These are phyloP conservation scores for Lachancea fermentati DNA, from an alignment of 805 yeast species.

Conservation along the genomic window DNA sequence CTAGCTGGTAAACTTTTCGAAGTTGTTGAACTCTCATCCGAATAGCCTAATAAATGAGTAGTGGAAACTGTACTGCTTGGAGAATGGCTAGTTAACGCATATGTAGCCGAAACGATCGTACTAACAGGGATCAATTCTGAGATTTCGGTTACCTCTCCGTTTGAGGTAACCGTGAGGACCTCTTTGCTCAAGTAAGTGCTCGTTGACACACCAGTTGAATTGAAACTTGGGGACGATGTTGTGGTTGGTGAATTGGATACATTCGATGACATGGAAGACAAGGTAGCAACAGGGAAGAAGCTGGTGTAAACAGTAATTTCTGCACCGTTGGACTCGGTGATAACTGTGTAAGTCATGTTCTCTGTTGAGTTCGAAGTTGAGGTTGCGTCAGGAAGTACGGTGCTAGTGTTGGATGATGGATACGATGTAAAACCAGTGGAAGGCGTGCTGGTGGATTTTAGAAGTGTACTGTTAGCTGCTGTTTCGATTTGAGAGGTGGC, in stretches of 20 bases:
- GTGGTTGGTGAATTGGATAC: neutral
- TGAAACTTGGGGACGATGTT: neutral
- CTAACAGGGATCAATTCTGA: neutral
- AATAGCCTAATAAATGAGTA: too few relatives aligned
- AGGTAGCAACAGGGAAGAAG: constrained; percentile 14
- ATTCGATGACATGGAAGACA: constrained; percentile 2
- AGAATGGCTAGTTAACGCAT: too few relatives aligned
- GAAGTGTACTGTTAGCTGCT: too few relatives aligned
- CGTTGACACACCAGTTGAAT: neutral
- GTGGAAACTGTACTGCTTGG: too few relatives aligned
- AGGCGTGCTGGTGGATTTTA: neutral
- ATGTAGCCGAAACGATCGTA: neutral
- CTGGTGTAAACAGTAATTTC: constrained; percentile 16
- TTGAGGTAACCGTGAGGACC: neutral
- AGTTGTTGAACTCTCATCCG: too few relatives aligned
- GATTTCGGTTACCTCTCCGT: neutral
- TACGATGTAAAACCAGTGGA: neutral
- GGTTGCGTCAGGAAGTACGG: neutral
- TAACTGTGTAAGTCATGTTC: constrained; percentile 11
- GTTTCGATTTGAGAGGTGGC: too few relatives aligned
- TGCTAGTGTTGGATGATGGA: neutral
- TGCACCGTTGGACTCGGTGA: constrained; percentile 16
- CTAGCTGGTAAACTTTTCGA: neutral
- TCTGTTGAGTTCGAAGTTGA: neutral
- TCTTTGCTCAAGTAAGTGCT: neutral